Conservation (phyloP, 1,139 yeast species). For the Lodderomyces oxycetoniae region DNA sequence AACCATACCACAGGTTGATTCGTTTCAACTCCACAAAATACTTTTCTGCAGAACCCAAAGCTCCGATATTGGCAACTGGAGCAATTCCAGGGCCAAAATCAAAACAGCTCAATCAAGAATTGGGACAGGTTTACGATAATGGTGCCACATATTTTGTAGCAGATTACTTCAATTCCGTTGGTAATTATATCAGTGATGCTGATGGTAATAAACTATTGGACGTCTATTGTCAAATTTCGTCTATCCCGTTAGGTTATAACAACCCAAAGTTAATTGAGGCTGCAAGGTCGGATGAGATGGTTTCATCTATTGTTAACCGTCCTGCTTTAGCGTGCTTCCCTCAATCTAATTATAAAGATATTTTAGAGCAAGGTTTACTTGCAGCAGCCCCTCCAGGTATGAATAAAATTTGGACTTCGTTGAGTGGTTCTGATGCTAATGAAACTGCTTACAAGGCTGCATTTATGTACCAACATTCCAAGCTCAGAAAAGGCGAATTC, state of each 20-base stretch:
- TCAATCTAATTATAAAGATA: slow-evolving; percentile 46
- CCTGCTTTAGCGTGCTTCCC: slow-evolving; percentile 79
- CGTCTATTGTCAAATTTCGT: slow-evolving; percentile 68
- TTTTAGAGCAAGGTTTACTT: slow-evolving; percentile 52
- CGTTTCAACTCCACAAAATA: slow-evolving; percentile 18
- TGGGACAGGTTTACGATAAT: slow-evolving; percentile 57
- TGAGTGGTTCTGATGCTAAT: slow-evolving; percentile 72
- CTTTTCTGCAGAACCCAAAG: slow-evolving; percentile 51
- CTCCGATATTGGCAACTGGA: slow-evolving; percentile 44
- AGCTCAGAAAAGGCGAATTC: slow-evolving; percentile 55
- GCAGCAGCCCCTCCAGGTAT: slow-evolving; percentile 70
- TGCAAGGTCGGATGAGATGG: slow-evolving; percentile 62
- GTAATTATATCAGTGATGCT: slow-evolving; percentile 67
- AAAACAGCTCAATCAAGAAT: slow-evolving; percentile 38
- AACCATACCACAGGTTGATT: slow-evolving; percentile 5
- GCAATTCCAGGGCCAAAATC: slow-evolving; percentile 62
- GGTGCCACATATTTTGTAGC: slow-evolving; percentile 67
- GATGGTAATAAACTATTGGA: slow-evolving; percentile 65
- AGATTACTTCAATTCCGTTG: slow-evolving; percentile 61
- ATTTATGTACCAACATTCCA: slow-evolving; percentile 64
- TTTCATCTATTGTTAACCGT: slow-evolving; percentile 62
- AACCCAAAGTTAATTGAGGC: slow-evolving; percentile 63
- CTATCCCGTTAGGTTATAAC: slow-evolving; percentile 71
- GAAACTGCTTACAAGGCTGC: slow-evolving; percentile 78
- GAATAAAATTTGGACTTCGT: slow-evolving; percentile 62